phyloP scores from a whole-genome alignment of 2,329 filamentous ascomycete species.

The Epichloe sp. region DNA sequence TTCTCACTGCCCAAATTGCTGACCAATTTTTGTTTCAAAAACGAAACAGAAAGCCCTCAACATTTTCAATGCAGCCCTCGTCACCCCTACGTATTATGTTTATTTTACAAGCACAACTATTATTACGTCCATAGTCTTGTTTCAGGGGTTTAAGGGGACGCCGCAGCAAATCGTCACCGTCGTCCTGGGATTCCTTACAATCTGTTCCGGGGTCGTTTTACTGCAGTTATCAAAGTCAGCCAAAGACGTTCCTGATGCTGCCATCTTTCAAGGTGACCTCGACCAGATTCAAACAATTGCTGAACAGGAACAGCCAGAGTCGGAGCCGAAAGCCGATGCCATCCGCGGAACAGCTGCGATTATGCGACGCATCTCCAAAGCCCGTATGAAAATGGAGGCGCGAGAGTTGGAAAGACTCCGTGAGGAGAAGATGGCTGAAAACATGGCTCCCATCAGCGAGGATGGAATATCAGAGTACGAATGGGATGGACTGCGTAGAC shows the following conservation, averaged over 20 bases:
- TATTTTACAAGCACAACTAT: constrained; percentile 96
- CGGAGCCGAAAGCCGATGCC: constrained; percentile 89
- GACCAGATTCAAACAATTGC: constrained; percentile 93
- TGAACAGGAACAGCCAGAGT: constrained; percentile 90
- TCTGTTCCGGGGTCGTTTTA: constrained; percentile 83
- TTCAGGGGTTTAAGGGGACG: constrained; percentile 86
- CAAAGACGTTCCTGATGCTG: constrained; percentile 89
- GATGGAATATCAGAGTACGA: constrained; percentile 59
- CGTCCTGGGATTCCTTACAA: constrained; percentile 84
- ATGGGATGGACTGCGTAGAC: constrained; percentile 79
- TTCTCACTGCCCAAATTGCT: background rate
- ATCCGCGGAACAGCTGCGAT: constrained; percentile 86
- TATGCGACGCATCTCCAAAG: constrained; percentile 64
- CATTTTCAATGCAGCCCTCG: constrained; percentile 88
- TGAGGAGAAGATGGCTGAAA: constrained; percentile 60
- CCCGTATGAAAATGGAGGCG: constrained; percentile 64
- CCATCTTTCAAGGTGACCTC: constrained; percentile 83
- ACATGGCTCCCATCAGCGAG: constrained; percentile 63
- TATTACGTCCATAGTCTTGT: constrained; percentile 81
- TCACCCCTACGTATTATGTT: constrained; percentile 97
- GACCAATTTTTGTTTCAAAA: background rate
- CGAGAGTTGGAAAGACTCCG: constrained; percentile 67
- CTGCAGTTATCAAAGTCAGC: constrained; percentile 95
- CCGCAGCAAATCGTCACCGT: constrained; percentile 71
- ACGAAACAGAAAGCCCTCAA: constrained; percentile 81